Base-by-base conservation (phyloP, 129 eudicot genomes). In the Pulicaria dysenterica region DNA sequence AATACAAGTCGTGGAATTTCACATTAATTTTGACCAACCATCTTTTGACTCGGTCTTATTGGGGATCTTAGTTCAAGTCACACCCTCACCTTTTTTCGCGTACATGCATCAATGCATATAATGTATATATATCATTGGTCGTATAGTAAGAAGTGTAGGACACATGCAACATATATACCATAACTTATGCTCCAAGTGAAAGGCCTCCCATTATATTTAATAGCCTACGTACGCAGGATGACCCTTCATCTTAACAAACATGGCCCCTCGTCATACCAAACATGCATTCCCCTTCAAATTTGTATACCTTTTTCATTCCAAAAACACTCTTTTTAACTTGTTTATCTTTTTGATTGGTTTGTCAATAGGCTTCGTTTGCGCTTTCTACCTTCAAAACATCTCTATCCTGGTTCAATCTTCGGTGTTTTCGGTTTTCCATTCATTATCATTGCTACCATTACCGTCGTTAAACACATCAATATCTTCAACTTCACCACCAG, bases 281-380 rank as follows among this genome's bases (percentile, higher is more conserved):
- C 19, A 51, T 17, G 5, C 67, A 72, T 72, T 59, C 44, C 34
- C 61, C 49, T 7, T 51, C 12, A 53, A 43, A 42, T 7, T 53
- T 46, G 17, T 63, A 10, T 50, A 51, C 6, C 6, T 51, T 40
- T 63, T 62, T 6, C 43, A 63, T 9, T 63, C 72, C 12, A 50
- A 74, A 63, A 63, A 4, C 54, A 17, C 72, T 54, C 63, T 81
- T 6, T 42, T 79, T 59, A 51, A 76, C 73, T 58, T 82, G 67
- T 81, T 84, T 67, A 43, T 86, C 73, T 76, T 89, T 15, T 37
- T 79, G 58, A 42, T 83, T 38, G 81, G 89, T 43, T 59, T 84
- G 37, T 78, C 91, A 4, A 47, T 88, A n/a, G 90, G 86, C 15
- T 37, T 88, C 24, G 31, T 79, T 31, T 75, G 65, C 63, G 71